Conservation (phyloP, 129 eudicot species). For the Artemisia argyi region DNA sequence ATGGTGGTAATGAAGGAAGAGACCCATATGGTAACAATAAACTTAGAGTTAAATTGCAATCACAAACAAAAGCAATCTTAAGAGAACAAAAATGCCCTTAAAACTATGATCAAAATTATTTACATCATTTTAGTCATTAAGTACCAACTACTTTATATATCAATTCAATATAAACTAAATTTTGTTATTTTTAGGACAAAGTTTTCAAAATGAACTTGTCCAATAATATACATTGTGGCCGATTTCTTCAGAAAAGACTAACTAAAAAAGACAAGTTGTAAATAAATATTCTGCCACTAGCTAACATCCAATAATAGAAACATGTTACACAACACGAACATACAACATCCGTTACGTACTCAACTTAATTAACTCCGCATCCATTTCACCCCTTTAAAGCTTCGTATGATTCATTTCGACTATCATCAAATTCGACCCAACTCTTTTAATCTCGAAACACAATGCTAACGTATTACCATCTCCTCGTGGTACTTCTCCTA, state of each 20-base stretch:
- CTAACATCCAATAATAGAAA: slow-evolving; percentile 1
- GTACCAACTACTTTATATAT: no score
- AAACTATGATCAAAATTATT: no score
- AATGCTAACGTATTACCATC: background rate
- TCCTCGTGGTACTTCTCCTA: slow-evolving; percentile 14
- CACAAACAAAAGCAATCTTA: no score
- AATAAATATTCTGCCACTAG: background rate
- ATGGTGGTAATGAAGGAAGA: no score
- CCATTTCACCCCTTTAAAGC: slow-evolving; percentile 1
- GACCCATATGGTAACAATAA: no score
- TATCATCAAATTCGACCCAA: background rate
- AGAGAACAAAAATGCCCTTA: no score
- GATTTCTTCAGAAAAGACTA: background rate
- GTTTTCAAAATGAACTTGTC: no score
- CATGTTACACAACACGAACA: background rate
- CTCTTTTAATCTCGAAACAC: background rate
- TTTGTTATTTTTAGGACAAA: no score
- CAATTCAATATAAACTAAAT: no score
- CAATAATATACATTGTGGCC: no score
- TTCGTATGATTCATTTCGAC: background rate
- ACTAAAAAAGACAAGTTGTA: background rate
- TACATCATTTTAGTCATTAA: no score
- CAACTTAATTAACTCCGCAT: slow-evolving; percentile 3
- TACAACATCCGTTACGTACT: background rate
- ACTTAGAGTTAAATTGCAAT: no score